Conservation (phyloP, 345 rosid species). For the Geranium brycei region DNA sequence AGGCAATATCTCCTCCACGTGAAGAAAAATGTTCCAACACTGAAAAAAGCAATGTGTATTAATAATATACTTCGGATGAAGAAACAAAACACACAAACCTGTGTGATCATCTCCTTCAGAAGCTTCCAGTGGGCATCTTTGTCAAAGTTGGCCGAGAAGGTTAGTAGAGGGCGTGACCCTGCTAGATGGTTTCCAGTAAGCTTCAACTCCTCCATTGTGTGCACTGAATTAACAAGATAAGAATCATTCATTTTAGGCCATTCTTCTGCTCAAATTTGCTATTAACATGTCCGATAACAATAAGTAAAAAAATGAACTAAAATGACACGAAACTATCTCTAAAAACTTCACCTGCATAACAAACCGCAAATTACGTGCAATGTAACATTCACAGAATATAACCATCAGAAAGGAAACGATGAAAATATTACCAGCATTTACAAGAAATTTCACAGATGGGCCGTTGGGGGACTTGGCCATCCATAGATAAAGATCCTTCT, state of each 20-base stretch:
- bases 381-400: no score
- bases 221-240: slow-evolving; percentile 33
- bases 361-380: no score
- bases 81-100: slow-evolving; percentile 23
- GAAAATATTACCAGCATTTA: slow-evolving; percentile 75
- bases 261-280: neutral
- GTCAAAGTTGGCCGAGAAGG: slow-evolving; percentile 74
- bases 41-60: no score
- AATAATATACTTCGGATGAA: no score
- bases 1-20: no score
- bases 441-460: slow-evolving; percentile 91
- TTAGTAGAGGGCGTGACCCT: slow-evolving; percentile 76
- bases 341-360: no score
- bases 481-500: slow-evolving; percentile 85
- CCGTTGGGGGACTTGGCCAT: slow-evolving; percentile 75
- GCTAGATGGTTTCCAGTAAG: slow-evolving; percentile 90
- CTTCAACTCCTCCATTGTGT: slow-evolving; percentile 93
- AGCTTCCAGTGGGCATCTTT: slow-evolving; percentile 86
- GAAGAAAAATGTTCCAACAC: no score
- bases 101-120: slow-evolving; percentile 72
- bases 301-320: no score
- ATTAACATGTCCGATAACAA: no score
- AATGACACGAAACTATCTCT: no score
- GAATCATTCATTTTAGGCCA: neutral
- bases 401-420: no score